Base-by-base conservation (phyloP, 306 rosid genomes). In the Arachis hypogaea region DNA sequence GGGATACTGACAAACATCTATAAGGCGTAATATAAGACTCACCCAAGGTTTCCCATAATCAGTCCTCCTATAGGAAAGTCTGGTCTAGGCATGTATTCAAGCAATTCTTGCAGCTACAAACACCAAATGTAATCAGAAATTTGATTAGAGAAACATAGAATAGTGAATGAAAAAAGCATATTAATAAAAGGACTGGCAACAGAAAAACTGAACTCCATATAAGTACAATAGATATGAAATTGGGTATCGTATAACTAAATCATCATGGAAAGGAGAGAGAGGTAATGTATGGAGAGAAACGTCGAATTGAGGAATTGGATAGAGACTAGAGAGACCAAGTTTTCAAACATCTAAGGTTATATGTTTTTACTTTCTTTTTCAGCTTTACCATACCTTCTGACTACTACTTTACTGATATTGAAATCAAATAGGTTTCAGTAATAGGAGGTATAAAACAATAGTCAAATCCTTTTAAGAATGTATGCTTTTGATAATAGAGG, bases 41-140 rank as follows among this genome's bases (percentile, higher is more conserved):
- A 94, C 98, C 99, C 99, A 84, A 85, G 58, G 78, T 88, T 94
- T 59, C 99, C 99, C 99, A 94, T 94, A 67, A 94, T 89, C 74
- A 94, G 50, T 82, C 97, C 97, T 62, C 99, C 99, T 18, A 97
- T 92, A 11, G 97, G 99, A 86, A 94, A 94, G 81, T 94, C 99
- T 9, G 99, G 99, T 75, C 95, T 97, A 43, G 99, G 99, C 99
- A 94, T 94, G 90, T 92, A 94, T 80, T 94, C 99, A 74, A 94
- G 87, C 85, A 94, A 83, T 85, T 94, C 99, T 88, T 94, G 99
- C 77, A 94, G 72, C 97, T 94, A 79, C 57, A 62, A 77, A 73
- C 55, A 79, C 56, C 68, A 77, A 84, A 77, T 71, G 29, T 76
- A 80, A 79, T 41, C 14, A 69, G 3, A 67, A 49, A 67, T 14